Evolutionary conservation across 192 early-diverging fungal species (phyloP).

Genomic region (Backusella macrospora): DNA sequence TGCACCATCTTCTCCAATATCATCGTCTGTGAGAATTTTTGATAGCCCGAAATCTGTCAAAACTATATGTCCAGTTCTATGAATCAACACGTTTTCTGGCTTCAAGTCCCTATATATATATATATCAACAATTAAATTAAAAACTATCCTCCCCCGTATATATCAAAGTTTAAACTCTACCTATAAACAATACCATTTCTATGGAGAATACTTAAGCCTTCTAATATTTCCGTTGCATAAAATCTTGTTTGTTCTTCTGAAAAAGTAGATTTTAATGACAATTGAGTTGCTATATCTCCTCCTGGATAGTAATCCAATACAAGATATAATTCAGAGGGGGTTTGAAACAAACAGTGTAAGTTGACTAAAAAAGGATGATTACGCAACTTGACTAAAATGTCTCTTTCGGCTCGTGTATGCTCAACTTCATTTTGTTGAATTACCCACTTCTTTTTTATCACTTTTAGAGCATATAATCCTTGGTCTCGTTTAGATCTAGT

Average conservation of each 20-base stretch:
- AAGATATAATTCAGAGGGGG: constrained; percentile 70
- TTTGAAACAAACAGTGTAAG: constrained; percentile 78
- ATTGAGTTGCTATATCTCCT: constrained; percentile 79
- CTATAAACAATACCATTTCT: constrained; percentile 67
- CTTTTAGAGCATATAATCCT: constrained; percentile 80
- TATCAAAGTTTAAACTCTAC: not conserved
- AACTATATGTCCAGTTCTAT: constrained; percentile 71
- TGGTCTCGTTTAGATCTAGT: constrained; percentile 75
- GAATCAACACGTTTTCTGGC: constrained; percentile 71
- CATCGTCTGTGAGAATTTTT: constrained; percentile 46
- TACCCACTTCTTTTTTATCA: constrained; percentile 74
- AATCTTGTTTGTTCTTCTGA: constrained; percentile 65
- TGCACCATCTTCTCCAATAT: constrained; percentile 44
- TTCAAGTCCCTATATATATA: constrained; percentile 59
- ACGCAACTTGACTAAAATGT: constrained; percentile 54
- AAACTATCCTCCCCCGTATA: too few species aligned
- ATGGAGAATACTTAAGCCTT: constrained; percentile 72
- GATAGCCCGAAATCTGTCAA: constrained; percentile 81
- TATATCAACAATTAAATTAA: not conserved
- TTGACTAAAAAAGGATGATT: constrained; percentile 71
- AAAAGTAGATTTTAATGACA: constrained; percentile 68
- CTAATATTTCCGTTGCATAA: constrained; percentile 72
- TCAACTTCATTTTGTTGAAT: constrained; percentile 76
- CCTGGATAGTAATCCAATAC: constrained; percentile 81
- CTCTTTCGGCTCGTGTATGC: constrained; percentile 77